Evolutionary conservation across 1,284 basidiomycete genomes (phyloP), one percentile per base, ranked within the genome.

Genomic region (Trichosporon inkin): DNA sequence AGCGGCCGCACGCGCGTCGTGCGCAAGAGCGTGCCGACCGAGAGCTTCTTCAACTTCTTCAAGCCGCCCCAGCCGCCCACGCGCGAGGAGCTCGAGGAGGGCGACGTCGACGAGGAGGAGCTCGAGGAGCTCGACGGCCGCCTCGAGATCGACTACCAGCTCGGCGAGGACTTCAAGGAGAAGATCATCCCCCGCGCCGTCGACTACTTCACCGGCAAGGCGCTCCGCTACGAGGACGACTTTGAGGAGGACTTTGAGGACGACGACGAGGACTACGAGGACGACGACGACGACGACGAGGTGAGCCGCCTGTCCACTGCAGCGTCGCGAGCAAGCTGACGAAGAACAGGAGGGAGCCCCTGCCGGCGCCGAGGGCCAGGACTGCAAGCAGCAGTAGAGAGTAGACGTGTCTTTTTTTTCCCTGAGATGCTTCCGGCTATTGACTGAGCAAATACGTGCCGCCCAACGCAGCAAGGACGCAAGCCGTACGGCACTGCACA

Each of bases 1-100:
- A 95, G 92, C 38, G 93, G 94, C 80, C 88, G 90, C 67, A 95
- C 92, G 5, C 90, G 93, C 67, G 83, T 93, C 56, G 88, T 97
- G 64, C 87, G 89, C 77, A 94, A 95, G 81, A 87, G 89, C 7
- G 86, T 86, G 63, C 88, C 90, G 14, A 86, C 88, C 6, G 89
- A 92, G 39, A 95, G 92, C 13, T 96, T 97, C 84, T 97, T 97
- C 87, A 92, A 92, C 84, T 97, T 96, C 81, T 97, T 97, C 85
- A 82, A 82, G 60, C 93, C 93, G 8, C 93, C 92, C n/a, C 76
- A 81, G 40, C 87, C 88, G 13, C 87, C 89, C 13, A 78, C 82
- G 8, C 85, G 88, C 32, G 88, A 89, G 56, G 82, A 81, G 44
- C 78, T 88, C 60, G 87, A 90, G 71, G 84, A 81, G n/a, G 88